Percentiles rank a stretch among this genome's conserved stretches.
These are phyloP conservation scores for Botryotinia globosa DNA, from an alignment of 2,329 filamentous ascomycete genomes.

Conservation along the genomic window DNA sequence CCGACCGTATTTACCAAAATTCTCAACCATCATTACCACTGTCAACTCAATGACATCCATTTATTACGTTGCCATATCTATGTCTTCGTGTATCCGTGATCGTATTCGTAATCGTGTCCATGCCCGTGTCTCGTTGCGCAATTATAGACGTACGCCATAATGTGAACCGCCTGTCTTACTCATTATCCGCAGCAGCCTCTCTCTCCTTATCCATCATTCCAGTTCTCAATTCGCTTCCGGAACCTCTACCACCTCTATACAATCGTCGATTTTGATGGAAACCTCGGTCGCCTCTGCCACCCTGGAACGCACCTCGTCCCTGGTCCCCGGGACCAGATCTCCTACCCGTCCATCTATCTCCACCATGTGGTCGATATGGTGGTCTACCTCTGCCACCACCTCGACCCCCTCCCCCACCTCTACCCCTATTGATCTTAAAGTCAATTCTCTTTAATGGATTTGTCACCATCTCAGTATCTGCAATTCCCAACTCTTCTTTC, in stretches of 20 bases:
- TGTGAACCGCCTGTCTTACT: not conserved
- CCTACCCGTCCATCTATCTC: constrained; percentile 14
- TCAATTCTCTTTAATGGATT: constrained; percentile 64
- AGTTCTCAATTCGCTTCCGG: constrained; percentile 16
- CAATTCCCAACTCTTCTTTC: constrained; percentile 55
- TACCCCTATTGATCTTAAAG: constrained; percentile 50
- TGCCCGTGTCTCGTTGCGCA: not conserved
- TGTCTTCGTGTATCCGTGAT: constrained; percentile 9
- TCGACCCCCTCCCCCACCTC: constrained; percentile 17
- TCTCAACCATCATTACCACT: not conserved
- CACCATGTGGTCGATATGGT: constrained; percentile 8
- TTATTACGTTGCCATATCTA: not conserved
- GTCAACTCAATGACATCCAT: not conserved
- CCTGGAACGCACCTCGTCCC: constrained; percentile 13
- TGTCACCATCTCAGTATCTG: constrained; percentile 62
- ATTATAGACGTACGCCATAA: not conserved
- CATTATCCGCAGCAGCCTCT: not conserved
- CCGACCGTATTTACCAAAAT: not conserved
- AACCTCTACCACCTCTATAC: constrained; percentile 22
- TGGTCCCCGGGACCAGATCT: constrained; percentile 4
- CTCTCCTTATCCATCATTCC: constrained; percentile 22
- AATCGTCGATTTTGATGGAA: constrained; percentile 9
- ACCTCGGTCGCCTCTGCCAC: constrained; percentile 18
- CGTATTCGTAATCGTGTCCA: not conserved
- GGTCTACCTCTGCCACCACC: constrained; percentile 18